These are phyloP conservation scores for Furcasterigmium sp. DNA, from an alignment of 2,329 filamentous ascomycete species.

Conservation along the genomic window DNA sequence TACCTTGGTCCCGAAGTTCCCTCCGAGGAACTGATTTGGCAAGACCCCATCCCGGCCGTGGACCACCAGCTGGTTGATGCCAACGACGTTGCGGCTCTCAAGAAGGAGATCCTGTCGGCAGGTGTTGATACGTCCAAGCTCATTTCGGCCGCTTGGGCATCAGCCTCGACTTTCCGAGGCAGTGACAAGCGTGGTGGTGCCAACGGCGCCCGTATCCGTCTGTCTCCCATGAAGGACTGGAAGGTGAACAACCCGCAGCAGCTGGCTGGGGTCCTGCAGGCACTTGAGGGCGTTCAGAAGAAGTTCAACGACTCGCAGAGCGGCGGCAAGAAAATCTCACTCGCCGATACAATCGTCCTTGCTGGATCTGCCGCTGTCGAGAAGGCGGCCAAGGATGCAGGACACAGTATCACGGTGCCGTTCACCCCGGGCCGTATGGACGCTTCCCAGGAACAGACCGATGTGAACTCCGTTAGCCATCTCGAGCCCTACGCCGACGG, in stretches of 20 bases:
- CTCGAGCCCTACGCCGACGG: constrained; percentile 66
- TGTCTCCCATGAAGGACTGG: constrained; percentile 68
- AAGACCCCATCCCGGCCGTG: constrained; percentile 62
- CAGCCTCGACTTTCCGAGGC: constrained; percentile 67
- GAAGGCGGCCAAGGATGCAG: constrained; percentile 55
- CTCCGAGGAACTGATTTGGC: constrained; percentile 65
- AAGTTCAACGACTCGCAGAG: constrained; percentile 57
- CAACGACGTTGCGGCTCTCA: constrained; percentile 59
- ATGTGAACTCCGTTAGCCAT: constrained; percentile 56
- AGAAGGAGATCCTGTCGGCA: constrained; percentile 61
- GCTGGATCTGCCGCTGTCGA: constrained; percentile 65
- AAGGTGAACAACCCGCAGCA: constrained; percentile 67
- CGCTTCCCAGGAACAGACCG: constrained; percentile 67
- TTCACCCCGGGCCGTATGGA: constrained; percentile 71
- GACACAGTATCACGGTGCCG: constrained; percentile 52
- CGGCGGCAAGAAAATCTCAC: constrained; percentile 64
- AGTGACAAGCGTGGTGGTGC: constrained; percentile 79
- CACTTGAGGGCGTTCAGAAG: constrained; percentile 60
- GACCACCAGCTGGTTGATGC: constrained; percentile 55
- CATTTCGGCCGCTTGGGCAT: constrained; percentile 63
- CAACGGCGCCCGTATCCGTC: constrained; percentile 72
- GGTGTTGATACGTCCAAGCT: constrained; percentile 57
- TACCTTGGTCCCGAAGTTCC: constrained; percentile 74
- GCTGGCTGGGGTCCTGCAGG: constrained; percentile 54
- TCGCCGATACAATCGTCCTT: constrained; percentile 73